Conservation (phyloP, 768 basidiomycete species). For the Harrya chromipes region DNA sequence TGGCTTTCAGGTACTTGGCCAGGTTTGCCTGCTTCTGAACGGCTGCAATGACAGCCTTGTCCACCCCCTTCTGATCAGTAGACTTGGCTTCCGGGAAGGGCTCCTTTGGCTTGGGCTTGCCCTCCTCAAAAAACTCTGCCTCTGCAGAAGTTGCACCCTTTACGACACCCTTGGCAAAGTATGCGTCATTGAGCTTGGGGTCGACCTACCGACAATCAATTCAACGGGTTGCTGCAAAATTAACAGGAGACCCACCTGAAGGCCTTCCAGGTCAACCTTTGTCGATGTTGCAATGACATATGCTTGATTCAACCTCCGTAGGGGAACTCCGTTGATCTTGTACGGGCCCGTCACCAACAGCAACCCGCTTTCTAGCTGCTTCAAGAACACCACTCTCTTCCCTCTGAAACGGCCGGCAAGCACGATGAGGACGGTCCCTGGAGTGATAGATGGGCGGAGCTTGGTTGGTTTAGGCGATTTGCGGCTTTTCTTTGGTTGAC, state of each 20-base stretch:
- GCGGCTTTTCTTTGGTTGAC: slow-evolving; percentile 86
- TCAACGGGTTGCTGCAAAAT: background rate
- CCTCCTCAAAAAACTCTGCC: slow-evolving; percentile 95
- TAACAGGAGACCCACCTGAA: slow-evolving; percentile 55
- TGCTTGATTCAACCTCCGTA: slow-evolving; percentile 97
- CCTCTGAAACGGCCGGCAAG: slow-evolving; percentile 97
- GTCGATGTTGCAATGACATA: slow-evolving; percentile 99
- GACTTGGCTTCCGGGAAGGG: slow-evolving; percentile 84
- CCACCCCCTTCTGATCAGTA: slow-evolving; percentile 86
- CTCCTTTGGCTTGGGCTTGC: slow-evolving; percentile 88
- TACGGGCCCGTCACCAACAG: slow-evolving; percentile 96
- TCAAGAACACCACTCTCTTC: slow-evolving; percentile 97
- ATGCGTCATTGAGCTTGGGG: slow-evolving; percentile 89
- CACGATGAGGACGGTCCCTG: slow-evolving; percentile 93
- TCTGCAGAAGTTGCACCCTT: slow-evolving; percentile 81
- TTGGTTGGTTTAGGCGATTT: slow-evolving; percentile 77
- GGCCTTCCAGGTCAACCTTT: slow-evolving; percentile 73
- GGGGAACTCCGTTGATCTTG: slow-evolving; percentile 97
- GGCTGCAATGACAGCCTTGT: slow-evolving; percentile 73
- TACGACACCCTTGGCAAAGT: slow-evolving; percentile 79
- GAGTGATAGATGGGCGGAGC: slow-evolving; percentile 85
- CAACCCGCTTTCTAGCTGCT: slow-evolving; percentile 89
- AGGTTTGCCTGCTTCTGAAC: slow-evolving; percentile 91
- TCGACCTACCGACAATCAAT: slow-evolving; percentile 53
- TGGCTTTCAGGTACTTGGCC: slow-evolving; percentile 87